Evolutionary conservation across 345 rosid genomes (phyloP).

Genomic region (Salix arbutifolia): DNA sequence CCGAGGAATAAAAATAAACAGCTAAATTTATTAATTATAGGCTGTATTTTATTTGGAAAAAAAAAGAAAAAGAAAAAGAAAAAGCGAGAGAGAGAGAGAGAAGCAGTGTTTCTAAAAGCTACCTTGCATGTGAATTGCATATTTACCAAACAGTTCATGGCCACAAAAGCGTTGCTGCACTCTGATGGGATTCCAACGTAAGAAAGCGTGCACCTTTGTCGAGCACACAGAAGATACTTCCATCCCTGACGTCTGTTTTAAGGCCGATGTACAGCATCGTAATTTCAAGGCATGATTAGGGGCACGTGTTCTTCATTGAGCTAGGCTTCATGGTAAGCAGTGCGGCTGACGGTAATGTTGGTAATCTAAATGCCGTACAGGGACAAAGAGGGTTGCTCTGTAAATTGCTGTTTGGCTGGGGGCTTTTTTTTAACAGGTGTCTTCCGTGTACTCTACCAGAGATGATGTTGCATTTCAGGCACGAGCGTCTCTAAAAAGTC

Average conservation of each 20-base stretch:
- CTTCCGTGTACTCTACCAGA: background rate
- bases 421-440: background rate
- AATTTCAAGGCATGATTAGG: background rate
- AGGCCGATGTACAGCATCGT: background rate
- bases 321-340: background rate
- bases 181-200: background rate
- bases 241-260: background rate
- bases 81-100: no score
- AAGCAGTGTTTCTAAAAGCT: no score
- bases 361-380: background rate
- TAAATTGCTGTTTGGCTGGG: background rate
- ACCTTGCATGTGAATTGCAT: background rate
- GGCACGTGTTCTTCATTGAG: background rate
- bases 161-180: background rate
- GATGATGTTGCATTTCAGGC: background rate
- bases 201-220: constrained; percentile 7
- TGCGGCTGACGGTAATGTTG: background rate
- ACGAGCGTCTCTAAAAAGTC: background rate
- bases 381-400: background rate
- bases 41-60: no score
- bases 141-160: background rate
- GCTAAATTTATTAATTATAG: no score
- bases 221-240: background rate
- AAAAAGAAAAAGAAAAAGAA: no score
- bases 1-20: no score